Conservation (phyloP, 179 eudicot species). For the Vitellaria paradoxa region DNA sequence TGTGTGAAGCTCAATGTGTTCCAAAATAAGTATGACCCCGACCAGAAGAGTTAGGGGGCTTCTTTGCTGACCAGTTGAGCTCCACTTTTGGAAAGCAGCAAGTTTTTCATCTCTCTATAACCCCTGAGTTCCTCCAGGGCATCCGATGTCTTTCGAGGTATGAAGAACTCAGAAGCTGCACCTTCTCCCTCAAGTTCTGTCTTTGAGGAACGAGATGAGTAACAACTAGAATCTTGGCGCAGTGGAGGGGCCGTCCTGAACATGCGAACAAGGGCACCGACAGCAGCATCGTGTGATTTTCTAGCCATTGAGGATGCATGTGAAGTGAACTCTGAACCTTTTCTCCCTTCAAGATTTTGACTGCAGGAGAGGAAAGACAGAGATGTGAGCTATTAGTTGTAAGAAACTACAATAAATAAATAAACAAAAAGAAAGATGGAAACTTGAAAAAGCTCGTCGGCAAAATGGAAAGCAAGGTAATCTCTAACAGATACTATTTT, state of each 20-base stretch:
- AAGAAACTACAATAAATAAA: not conserved
- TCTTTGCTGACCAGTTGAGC: conserved; percentile 27
- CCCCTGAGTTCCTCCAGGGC: conserved; percentile 82
- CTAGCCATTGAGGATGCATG: conserved; percentile 40
- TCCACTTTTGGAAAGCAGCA: conserved; percentile 69
- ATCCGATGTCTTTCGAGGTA: conserved; percentile 70
- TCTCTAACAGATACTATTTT: not conserved
- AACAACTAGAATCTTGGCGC: conserved; percentile 68
- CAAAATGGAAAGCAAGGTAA: not conserved
- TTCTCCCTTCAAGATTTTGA: conserved; percentile 47
- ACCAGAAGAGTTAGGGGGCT: conserved; percentile 4
- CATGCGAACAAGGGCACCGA: conserved; percentile 83
- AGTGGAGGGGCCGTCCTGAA: conserved; percentile 86
- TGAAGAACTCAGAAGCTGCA: conserved; percentile 50
- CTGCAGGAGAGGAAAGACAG: conserved; percentile 28
- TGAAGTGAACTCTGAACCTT: conserved; percentile 43
- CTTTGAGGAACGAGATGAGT: conserved; percentile 45
- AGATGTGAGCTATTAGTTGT: not conserved
- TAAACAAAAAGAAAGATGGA: not conserved
- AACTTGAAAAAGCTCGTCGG: not conserved
- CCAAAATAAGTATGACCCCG: not conserved
- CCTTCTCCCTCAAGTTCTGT: conserved; percentile 35
- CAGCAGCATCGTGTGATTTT: conserved; percentile 92
- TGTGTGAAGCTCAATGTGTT: not conserved
- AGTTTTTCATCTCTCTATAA: conserved; percentile 65